These are phyloP conservation scores for Canavalia ensiformis DNA, from an alignment of 306 rosid species.

Conservation along the genomic window DNA sequence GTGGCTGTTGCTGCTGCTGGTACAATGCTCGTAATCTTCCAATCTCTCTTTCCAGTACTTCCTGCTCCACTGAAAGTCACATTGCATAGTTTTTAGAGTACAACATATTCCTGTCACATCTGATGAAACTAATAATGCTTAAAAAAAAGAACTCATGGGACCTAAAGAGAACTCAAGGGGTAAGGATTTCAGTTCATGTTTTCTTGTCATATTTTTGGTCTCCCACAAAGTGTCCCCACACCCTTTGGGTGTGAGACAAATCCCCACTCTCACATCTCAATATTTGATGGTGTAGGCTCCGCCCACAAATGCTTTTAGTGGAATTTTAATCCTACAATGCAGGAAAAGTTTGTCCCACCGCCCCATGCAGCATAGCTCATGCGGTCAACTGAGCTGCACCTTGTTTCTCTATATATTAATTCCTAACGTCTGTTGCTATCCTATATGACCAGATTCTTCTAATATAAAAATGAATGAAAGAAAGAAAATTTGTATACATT, in stretches of 20 bases:
- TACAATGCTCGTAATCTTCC: slow-evolving; percentile 83
- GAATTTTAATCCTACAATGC: background rate
- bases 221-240: background rate
- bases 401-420: background rate
- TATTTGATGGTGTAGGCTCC: background rate
- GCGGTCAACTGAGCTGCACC: background rate
- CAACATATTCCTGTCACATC: slow-evolving; percentile 30
- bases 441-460: background rate
- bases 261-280: background rate
- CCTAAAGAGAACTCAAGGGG: slow-evolving; percentile 22
- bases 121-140: slow-evolving; percentile 18
- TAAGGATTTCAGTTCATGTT: background rate
- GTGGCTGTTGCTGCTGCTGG: slow-evolving; percentile 72
- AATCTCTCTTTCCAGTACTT: slow-evolving; percentile 97
- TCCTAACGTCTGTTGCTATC: background rate
- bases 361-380: background rate
- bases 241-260: background rate
- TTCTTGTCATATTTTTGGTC: background rate
- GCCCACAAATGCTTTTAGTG: background rate
- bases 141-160: background rate
- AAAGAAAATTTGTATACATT: background rate
- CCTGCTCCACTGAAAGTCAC: slow-evolving; percentile 93
- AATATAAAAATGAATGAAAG: background rate
- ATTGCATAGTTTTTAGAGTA: slow-evolving; percentile 54
- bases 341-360: background rate